These are phyloP conservation scores for Chaetoceros muelleri DNA, from an alignment of 108 stramenopile species.

Conservation along the genomic window DNA sequence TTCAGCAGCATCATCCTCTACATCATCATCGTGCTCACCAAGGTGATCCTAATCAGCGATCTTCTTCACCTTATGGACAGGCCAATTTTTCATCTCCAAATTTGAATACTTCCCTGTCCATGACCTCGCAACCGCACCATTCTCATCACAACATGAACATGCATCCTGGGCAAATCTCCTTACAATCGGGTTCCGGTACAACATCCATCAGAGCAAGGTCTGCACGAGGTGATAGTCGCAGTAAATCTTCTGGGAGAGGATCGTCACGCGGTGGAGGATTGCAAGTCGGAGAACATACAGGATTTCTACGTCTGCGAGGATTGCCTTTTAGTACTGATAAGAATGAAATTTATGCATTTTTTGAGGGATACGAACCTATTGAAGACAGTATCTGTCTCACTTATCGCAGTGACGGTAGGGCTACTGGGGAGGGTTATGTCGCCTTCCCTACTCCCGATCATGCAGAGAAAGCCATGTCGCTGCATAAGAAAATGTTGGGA, in stretches of 20 bases:
- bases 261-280: conserved; percentile 68
- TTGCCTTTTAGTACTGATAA: conserved; percentile 85
- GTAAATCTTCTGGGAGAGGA: conserved; percentile 1
- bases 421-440: conserved; percentile 91
- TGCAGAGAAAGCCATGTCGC: conserved; percentile 70
- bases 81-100: too few species aligned
- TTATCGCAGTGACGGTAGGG: conserved; percentile 84
- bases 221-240: conserved; percentile 13
- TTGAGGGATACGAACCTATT: conserved; percentile 67
- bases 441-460: conserved; percentile 73
- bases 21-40: too few species aligned
- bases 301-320: conserved; percentile 86
- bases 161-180: too few species aligned
- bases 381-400: conserved; percentile 78
- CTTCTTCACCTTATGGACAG: too few species aligned
- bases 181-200: too few species aligned
- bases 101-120: too few species aligned
- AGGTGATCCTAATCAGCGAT: too few species aligned
- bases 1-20: too few species aligned
- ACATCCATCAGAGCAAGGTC: too few species aligned
- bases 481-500: conserved; percentile 83
- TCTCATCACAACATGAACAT: too few species aligned
- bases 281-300: conserved; percentile 85
- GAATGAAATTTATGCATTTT: conserved; percentile 85
- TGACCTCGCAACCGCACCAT: too few species aligned